Evolutionary conservation across 768 basidiomycete species (phyloP), one percentile per base, ranked within the genome.

Genomic region (Boletus rubescentipes): DNA sequence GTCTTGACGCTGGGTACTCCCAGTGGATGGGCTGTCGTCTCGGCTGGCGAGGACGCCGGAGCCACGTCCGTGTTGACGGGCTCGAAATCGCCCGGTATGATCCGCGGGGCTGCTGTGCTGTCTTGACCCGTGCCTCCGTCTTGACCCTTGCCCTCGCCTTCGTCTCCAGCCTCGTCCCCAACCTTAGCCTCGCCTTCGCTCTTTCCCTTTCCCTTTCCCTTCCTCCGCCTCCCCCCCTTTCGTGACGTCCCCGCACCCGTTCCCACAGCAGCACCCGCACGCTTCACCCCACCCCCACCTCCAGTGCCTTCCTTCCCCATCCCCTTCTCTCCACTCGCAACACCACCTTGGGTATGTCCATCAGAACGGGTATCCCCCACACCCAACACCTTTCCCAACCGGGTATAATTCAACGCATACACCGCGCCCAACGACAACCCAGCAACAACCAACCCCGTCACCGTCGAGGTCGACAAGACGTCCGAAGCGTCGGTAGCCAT

Each of bases 401-500:
- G 49, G 56, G 57, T 43, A 55, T 55, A 63, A 4, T 37, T 23
- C 7, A 35, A 29, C 10, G 63, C 64, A 35, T 49, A 66, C 5
- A 60, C 41, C 3, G 52, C 62, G 31, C 63, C 60, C 1, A 64
- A 38, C 6, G 51, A 53, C 5, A 46, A 7, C 9, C 63, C 55
- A 0, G 63, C 64, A 9, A 61, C 53, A 47, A 64, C 14, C 38
- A 64, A 23, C 30, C 47, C 76, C 75, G 40, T 71, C 72, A 38
- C 69, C 66, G 26, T 67, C 65, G 38, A 67, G 55, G 59, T 80
- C 75, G 20, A 26, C 5, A 26, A 21, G 5, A 39, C 21, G 32
- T 50, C 29, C 2, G 26, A 2, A 6, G 29, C 3, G 23, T 47
- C 66, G 55, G 80, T 82, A 53, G 77, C 75, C 48, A 76, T 26